These are phyloP conservation scores for Neospermospora avenae DNA, from an alignment of 2,329 filamentous ascomycete genomes.

Conservation along the genomic window DNA sequence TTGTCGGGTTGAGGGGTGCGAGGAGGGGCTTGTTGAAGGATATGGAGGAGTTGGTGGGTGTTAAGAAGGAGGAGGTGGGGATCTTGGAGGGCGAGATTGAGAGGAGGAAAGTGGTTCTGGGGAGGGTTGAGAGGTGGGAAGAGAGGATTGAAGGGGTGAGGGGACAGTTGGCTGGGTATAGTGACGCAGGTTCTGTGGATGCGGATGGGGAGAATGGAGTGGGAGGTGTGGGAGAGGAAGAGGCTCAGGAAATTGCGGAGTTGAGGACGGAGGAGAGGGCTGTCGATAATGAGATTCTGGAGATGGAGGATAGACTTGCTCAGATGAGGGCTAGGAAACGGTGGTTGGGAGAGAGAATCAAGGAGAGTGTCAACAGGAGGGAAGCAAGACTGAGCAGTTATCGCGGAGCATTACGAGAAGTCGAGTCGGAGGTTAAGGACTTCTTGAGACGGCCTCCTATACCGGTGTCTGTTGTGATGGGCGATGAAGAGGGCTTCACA, in stretches of 20 bases:
- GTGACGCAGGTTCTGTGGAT: slow-evolving; percentile 56
- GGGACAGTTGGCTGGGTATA: slow-evolving; percentile 48
- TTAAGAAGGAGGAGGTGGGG: slow-evolving; percentile 67
- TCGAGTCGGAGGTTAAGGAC: slow-evolving; percentile 58
- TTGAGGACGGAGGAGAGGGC: slow-evolving; percentile 53
- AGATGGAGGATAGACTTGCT: slow-evolving; percentile 61
- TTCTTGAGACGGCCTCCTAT: slow-evolving; percentile 57
- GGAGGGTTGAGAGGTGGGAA: slow-evolving; percentile 53
- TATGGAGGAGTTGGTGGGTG: slow-evolving; percentile 59
- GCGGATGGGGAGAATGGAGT: slow-evolving; percentile 8
- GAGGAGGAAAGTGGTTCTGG: slow-evolving; percentile 54
- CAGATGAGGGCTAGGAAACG: slow-evolving; percentile 58
- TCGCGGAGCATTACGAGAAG: slow-evolving; percentile 60
- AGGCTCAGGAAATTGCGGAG: slow-evolving; percentile 57
- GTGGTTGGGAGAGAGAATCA: slow-evolving; percentile 57
- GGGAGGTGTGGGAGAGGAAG: slow-evolving; percentile 44
- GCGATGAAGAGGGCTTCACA: slow-evolving; percentile 46
- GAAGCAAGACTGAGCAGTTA: slow-evolving; percentile 73
- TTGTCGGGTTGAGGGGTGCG: slow-evolving; percentile 56
- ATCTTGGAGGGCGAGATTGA: slow-evolving; percentile 55
- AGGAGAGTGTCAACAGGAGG: slow-evolving; percentile 60
- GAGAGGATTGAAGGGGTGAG: slow-evolving; percentile 38
- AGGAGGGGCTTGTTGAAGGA: slow-evolving; percentile 61
- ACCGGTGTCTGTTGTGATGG: slow-evolving; percentile 23
- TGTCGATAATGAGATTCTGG: slow-evolving; percentile 61